phyloP scores from a whole-genome alignment of 768 basidiomycete genomes.

The Boletus bicolor region DNA sequence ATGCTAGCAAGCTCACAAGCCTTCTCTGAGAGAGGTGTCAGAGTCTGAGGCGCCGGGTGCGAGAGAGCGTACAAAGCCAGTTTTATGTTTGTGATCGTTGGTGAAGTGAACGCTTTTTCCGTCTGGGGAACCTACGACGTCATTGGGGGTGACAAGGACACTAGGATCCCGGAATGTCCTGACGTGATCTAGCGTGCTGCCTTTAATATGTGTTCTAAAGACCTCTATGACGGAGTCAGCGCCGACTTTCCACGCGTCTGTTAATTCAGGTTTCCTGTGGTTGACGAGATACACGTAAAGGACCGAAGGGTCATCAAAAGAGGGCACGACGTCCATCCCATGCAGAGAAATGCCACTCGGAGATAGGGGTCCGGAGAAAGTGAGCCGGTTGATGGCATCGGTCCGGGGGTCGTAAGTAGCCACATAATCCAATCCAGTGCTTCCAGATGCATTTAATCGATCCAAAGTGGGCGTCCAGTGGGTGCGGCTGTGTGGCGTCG shows the following conservation, averaged over 20 bases:
- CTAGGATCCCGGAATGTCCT: constrained; percentile 51
- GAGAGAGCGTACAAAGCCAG: constrained; percentile 44
- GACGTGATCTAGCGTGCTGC: constrained; percentile 46
- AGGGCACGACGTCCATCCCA: constrained; percentile 67
- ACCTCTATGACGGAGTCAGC: constrained; percentile 72
- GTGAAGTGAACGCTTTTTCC: constrained; percentile 67
- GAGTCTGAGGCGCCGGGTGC: background rate
- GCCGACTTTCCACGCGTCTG: constrained; percentile 43
- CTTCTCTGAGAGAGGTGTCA: constrained; percentile 17
- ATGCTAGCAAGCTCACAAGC: constrained; percentile 28
- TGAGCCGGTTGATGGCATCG: constrained; percentile 43
- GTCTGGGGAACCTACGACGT: constrained; percentile 62
- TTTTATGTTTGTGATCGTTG: constrained; percentile 60
- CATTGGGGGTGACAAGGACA: constrained; percentile 64
- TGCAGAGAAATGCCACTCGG: constrained; percentile 50
- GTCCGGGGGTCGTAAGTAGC: constrained; percentile 56
- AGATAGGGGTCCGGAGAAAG: constrained; percentile 37
- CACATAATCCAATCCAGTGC: constrained; percentile 49
- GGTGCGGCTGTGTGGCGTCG: constrained; percentile 43
- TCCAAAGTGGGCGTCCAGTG: constrained; percentile 50
- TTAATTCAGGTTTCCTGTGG: constrained; percentile 53
- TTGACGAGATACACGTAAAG: constrained; percentile 72
- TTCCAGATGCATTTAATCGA: constrained; percentile 36
- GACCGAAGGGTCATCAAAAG: constrained; percentile 41
- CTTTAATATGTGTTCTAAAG: constrained; percentile 52